phyloP scores from a whole-genome alignment of 208 protist genomes.

The Balamuthia mandrillaris region DNA sequence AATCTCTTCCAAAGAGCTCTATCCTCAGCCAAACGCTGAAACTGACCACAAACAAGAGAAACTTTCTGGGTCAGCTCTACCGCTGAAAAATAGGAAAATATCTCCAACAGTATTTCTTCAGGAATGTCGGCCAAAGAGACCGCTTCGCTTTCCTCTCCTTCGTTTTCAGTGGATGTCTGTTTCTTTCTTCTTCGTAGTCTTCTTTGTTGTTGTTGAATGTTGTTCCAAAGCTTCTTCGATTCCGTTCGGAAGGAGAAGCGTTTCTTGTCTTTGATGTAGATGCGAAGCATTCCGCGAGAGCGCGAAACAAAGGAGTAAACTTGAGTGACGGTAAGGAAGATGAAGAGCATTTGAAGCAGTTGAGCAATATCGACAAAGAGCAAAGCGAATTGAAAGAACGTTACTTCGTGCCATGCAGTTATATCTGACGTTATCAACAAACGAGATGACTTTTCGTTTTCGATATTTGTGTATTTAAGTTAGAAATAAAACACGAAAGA shows the following conservation, averaged over 20 bases:
- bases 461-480: no score
- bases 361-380: not conserved
- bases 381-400: not conserved
- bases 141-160: no score
- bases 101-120: not conserved
- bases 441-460: no score
- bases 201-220: no score
- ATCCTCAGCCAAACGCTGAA: not conserved
- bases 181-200: no score
- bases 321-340: not conserved
- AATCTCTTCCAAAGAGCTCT: not conserved
- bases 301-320: not conserved
- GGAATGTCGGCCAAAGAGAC: not conserved
- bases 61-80: not conserved
- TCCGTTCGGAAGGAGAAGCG: no score
- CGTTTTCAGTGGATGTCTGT: no score
- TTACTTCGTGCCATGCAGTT: not conserved
- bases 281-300: not conserved
- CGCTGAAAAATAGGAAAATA: not conserved
- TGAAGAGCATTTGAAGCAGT: not conserved
- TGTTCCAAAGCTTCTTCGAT: no score
- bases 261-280: not conserved
- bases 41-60: not conserved
- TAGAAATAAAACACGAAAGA: no score
- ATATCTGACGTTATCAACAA: not conserved